Evolutionary conservation across 106 monocot genomes (phyloP), one percentile per base, ranked within the genome.

Genomic region (Ottelia alismoides): DNA sequence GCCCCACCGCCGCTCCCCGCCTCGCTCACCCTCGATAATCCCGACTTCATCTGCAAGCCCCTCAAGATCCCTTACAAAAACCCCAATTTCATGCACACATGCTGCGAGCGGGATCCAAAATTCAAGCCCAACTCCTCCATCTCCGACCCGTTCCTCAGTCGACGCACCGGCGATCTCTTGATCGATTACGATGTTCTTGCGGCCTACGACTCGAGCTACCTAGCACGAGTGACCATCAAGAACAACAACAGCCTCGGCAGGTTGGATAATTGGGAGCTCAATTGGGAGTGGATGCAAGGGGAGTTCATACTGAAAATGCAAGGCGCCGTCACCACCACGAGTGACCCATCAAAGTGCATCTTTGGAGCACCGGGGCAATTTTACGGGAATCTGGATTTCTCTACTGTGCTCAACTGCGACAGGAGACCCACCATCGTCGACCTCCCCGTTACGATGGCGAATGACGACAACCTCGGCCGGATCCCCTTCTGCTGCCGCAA

Each of bases 251-350:
- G 76, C 17, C 67, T 85, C 20, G 86, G 75, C 49, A 70, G 98
- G 56, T 86, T 99, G 20, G 98, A 99, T 52, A 83, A 80, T 64
- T 93, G 87, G 92, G 62, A 43, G 52, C 80, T 93, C 32, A 69
- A 72, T 16, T 93, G 92, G 92, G 58, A 80, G 21, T 93, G 92
- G 92, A 66, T 50, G 67, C 58, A 72, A 2, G 66, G 63, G 3
- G 87, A 93, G 80, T 87, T 87, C 70, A 83, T 93, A 40, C 56
- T 27, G 70, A 55, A 66, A 46, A 72, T 78, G 20, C 74, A 51
- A 45, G 87, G 92, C 23, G 92, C 92, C 1, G 76, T 79, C 54
- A 63, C 92, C 0, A n/a, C 58, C 20, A 23, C 73, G 14, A 29
- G 46, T 30, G 74, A 71, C 58, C 10, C 53, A 20, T 49, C 69